A percentile compares a stretch with the other conserved stretches of the same genome.
These are phyloP conservation scores for Penicillium sp. DNA, from an alignment of 2,329 filamentous ascomycete species.

Conservation along the genomic window DNA sequence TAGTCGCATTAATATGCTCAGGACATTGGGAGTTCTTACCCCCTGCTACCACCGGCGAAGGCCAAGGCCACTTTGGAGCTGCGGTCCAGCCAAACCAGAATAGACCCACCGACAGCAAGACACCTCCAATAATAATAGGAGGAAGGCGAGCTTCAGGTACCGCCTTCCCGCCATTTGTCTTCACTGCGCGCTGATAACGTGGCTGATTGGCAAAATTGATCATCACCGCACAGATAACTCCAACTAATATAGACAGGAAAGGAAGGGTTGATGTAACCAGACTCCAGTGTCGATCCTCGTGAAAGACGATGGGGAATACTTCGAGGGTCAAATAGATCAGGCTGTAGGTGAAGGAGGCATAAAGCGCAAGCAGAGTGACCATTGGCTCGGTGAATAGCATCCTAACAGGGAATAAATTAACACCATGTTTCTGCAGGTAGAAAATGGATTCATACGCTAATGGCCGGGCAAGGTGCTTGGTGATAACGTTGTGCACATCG, in stretches of 20 bases:
- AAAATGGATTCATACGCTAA: too few species aligned
- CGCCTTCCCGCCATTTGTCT: conserved; percentile 27
- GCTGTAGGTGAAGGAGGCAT: conserved; percentile 49
- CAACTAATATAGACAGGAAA: conserved; percentile 47
- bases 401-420: conserved; percentile 9
- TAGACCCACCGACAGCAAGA: conserved; percentile 44
- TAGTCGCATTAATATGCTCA: neutral
- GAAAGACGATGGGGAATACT: conserved; percentile 50
- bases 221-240: conserved; percentile 40
- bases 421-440: too few species aligned
- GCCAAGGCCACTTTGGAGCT: conserved; percentile 14
- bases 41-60: conserved; percentile 2
- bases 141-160: conserved; percentile 45
- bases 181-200: conserved; percentile 36
- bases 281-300: conserved; percentile 40
- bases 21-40: neutral
- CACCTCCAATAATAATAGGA: conserved; percentile 48
- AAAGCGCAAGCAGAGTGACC: conserved; percentile 47
- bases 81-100: conserved; percentile 50
- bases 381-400: conserved; percentile 53
- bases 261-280: conserved; percentile 43
- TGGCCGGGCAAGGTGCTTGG: conserved; percentile 45
- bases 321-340: conserved; percentile 50
- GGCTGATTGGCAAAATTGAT: conserved; percentile 47
- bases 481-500: conserved; percentile 40